Conservation (phyloP, 2,329 filamentous ascomycete species). For the Ramichloridium luteum region DNA sequence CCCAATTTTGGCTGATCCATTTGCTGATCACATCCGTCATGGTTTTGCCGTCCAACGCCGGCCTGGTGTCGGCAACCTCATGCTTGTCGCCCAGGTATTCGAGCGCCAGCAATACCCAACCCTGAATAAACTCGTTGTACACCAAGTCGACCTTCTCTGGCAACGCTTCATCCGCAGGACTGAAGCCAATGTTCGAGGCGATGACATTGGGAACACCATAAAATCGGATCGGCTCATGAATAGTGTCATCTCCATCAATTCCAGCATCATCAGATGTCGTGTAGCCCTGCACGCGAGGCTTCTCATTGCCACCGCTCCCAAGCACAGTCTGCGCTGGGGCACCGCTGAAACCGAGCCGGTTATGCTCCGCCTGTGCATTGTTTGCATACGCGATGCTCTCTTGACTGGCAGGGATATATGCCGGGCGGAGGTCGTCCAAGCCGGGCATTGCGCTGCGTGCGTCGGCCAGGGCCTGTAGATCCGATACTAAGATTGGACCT, state of each 20-base stretch:
- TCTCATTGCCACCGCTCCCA: conserved; percentile 6
- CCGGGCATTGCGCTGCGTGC: conserved; percentile 3
- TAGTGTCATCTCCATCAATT: conserved; percentile 75
- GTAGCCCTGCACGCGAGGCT: conserved; percentile 55
- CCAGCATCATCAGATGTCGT: conserved; percentile 80
- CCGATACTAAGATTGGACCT: conserved; percentile 35
- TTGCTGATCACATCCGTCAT: conserved; percentile 47
- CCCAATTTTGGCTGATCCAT: conserved; percentile 46
- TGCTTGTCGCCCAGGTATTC: conserved; percentile 45
- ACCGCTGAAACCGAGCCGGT: background rate
- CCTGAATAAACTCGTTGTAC: conserved; percentile 83
- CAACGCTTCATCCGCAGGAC: conserved; percentile 28
- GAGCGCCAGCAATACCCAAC: conserved; percentile 65
- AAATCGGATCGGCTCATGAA: conserved; percentile 63
- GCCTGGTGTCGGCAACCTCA: conserved; percentile 37
- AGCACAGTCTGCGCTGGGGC: conserved; percentile 7
- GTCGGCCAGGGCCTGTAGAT: conserved; percentile 14
- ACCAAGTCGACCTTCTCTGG: conserved; percentile 74
- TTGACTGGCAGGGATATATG: conserved; percentile 9
- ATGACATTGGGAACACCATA: conserved; percentile 76
- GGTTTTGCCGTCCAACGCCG: conserved; percentile 41
- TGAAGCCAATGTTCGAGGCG: conserved; percentile 54
- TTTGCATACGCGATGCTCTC: conserved; percentile 8
- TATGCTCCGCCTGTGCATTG: background rate
- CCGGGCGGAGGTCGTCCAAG: conserved; percentile 10